Evolutionary conservation across 805 yeast genomes (phyloP).

Genomic region (Yamadazyma insecticola): DNA sequence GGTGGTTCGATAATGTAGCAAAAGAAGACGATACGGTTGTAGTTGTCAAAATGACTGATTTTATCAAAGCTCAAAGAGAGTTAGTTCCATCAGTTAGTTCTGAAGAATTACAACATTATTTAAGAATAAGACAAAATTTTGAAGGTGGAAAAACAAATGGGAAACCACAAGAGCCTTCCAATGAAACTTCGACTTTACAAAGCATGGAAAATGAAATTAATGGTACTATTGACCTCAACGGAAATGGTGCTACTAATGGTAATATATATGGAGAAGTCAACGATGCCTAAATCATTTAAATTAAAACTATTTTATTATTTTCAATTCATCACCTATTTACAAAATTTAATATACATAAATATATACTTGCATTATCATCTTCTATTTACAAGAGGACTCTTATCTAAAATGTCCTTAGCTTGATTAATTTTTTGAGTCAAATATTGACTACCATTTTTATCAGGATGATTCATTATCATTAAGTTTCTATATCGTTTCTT

Average conservation of each 20-base stretch:
- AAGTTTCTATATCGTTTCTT: constrained; percentile 33
- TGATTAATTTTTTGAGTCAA: constrained; percentile 39
- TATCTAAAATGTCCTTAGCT: constrained; percentile 38
- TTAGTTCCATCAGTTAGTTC: constrained; percentile 82
- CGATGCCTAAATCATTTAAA: not conserved
- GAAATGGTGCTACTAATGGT: not conserved
- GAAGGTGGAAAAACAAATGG: constrained; percentile 58
- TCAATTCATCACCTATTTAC: not conserved
- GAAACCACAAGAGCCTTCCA: constrained; percentile 4
- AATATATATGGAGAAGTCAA: not conserved
- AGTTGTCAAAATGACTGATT: constrained; percentile 65
- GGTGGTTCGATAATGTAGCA: constrained; percentile 89
- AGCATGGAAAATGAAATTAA: no score
- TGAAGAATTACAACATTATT: constrained; percentile 81
- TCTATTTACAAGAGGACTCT: no score
- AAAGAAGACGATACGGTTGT: constrained; percentile 63
- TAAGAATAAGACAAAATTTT: constrained; percentile 72
- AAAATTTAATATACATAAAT: no score
- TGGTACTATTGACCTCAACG: no score
- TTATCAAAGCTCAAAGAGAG: constrained; percentile 66
- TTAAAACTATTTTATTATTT: no score
- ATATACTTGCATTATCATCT: no score
- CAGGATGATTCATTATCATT: constrained; percentile 41
- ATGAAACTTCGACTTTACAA: no score
- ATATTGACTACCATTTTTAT: constrained; percentile 36